Conservation (phyloP, 768 basidiomycete genomes). For the Mycena belliarum region DNA sequence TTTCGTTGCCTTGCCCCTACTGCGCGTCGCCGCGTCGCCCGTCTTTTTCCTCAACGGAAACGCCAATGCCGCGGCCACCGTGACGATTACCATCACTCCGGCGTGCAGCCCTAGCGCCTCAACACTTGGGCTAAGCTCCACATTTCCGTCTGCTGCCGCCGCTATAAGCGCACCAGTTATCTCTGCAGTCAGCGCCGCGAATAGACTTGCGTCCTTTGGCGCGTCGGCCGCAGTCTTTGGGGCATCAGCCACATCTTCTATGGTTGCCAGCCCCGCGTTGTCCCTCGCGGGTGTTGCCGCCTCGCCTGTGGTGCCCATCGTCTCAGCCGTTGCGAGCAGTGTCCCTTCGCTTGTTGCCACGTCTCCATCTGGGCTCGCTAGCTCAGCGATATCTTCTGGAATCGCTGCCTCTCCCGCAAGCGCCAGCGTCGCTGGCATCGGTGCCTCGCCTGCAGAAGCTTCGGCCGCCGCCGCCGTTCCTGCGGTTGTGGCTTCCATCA, state of each 20-base stretch:
- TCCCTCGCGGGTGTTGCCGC: neutral
- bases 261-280: neutral
- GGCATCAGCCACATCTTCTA: neutral
- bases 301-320: neutral
- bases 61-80: neutral
- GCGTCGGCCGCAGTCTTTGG: neutral
- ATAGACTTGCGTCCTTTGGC: neutral
- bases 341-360: neutral
- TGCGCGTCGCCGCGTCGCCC: neutral
- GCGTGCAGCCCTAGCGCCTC: neutral
- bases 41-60: neutral
- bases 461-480: neutral
- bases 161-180: neutral
- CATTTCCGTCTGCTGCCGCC: neutral
- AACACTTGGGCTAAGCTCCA: neutral
- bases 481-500: neutral
- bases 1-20: neutral
- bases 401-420: neutral
- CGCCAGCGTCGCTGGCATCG: too few relatives aligned
- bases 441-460: neutral
- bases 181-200: neutral
- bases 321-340: too few relatives aligned
- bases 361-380: neutral
- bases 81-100: slow-evolving; percentile 2
- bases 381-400: neutral